A percentile compares a stretch with the other conserved stretches of the same genome.
These are phyloP conservation scores for Paradendryphiella salina DNA, from an alignment of 2,329 filamentous ascomycete genomes.

Conservation along the genomic window DNA sequence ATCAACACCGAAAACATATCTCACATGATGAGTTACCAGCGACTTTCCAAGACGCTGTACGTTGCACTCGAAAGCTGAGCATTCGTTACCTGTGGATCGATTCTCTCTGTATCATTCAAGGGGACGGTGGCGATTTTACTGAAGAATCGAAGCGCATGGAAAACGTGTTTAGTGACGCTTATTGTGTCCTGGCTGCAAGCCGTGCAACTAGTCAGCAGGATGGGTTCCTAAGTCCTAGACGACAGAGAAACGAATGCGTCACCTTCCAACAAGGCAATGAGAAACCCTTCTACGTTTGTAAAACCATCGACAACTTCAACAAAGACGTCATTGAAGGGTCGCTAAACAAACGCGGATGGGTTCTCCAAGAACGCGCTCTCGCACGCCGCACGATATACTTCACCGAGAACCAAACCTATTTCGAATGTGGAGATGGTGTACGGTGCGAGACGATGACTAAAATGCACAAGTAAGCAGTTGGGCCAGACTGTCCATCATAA, in stretches of 20 bases:
- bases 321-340: slow-evolving; percentile 20
- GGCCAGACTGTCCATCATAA: background rate
- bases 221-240: too few species aligned
- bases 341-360: slow-evolving; percentile 33
- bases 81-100: slow-evolving; percentile 34
- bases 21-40: too few species aligned
- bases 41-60: slow-evolving; percentile 24
- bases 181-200: too few species aligned
- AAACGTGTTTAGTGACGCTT: slow-evolving; percentile 21
- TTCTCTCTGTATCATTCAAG: slow-evolving; percentile 30
- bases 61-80: slow-evolving; percentile 14
- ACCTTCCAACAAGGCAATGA: too few species aligned
- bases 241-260: too few species aligned
- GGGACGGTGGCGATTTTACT: slow-evolving; percentile 21
- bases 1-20: too few species aligned
- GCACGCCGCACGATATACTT: slow-evolving; percentile 36
- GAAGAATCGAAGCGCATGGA: slow-evolving; percentile 27
- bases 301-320: slow-evolving; percentile 28
- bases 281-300: slow-evolving; percentile 23
- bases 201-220: too few species aligned
- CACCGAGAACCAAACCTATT: slow-evolving; percentile 32
- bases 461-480: slow-evolving; percentile 21
- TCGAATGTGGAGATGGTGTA: slow-evolving; percentile 30
- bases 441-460: slow-evolving; percentile 26
- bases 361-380: slow-evolving; percentile 34